Evolutionary conservation across 164 flowering plant species (phyloP), one percentile per base, ranked within the genome.

Genomic region (Vitis cinerea): DNA sequence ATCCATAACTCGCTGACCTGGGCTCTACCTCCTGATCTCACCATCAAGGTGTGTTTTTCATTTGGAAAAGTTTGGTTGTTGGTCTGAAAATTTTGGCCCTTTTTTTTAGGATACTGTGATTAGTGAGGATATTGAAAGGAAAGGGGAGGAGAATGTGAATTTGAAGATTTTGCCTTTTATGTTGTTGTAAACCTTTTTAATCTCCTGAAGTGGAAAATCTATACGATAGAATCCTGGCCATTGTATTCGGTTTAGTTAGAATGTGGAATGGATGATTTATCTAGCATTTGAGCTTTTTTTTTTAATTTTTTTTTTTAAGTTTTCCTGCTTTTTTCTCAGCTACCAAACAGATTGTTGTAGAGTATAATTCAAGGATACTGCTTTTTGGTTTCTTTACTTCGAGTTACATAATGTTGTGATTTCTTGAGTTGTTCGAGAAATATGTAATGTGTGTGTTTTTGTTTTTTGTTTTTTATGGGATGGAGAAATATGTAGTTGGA

Each of bases 1-100:
- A 64, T 68, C 67, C 93, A 90, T 67, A 94, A 94, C 76, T 88
- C 92, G 2, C 51, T 76, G 57, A 70, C 77, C 6, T 94, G 98
- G 98, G 80, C 85, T 58, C 92, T 94, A 19, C 86, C 96, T 56
- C 82, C 85, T 19, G 98, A 92, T 78, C 90, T 94, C 83, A 90
- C 97, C 54, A 82, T 86, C 78, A 90, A 88, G 74, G 98, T 94
- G 52, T 4, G 79, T 30, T 17, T 49, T 27, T 15, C 11, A 11
- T 61, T 69, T 23, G 17, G 27, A 2, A 10, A 2, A 50, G 59
- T 23, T 23, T 48, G 10, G 52, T 17, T 63, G 7, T 44, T 27
- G 61, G 14, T 64, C 19, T 62, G 17, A 9, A 9, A 10, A 5
- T 11, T 59, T 29, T 30, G 31, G 13, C 27, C 7, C 31, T 1